Evolutionary conservation across 2,329 filamentous ascomycete genomes (phyloP).

Genomic region (Diaporthe amygdali): DNA sequence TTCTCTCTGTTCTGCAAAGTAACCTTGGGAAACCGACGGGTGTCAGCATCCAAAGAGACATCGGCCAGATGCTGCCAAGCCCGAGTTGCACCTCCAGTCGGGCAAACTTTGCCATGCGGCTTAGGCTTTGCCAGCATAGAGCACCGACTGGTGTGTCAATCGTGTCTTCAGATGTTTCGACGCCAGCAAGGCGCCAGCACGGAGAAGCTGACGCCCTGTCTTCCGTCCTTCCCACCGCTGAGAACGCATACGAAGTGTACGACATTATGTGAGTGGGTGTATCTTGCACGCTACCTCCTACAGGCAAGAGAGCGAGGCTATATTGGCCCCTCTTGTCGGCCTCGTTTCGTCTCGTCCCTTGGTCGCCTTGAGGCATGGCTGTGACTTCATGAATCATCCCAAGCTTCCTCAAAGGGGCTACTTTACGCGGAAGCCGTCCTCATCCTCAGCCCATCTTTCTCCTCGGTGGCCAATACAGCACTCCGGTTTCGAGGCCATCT

Average conservation of each 20-base stretch:
- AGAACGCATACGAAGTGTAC: background rate
- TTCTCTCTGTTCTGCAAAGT: background rate
- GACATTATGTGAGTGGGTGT: background rate
- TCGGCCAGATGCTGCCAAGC: background rate
- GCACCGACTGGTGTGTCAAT: background rate
- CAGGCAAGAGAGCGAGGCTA: background rate
- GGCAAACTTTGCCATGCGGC: background rate
- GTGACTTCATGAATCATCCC: slow-evolving; percentile 5
- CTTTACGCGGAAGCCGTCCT: slow-evolving; percentile 3
- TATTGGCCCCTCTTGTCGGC: background rate
- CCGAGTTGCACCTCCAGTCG: background rate
- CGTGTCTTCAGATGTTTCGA: background rate
- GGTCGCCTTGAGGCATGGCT: background rate
- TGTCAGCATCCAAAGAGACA: slow-evolving; percentile 10
- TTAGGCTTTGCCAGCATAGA: background rate
- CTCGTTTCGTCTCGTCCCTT: slow-evolving; percentile 3
- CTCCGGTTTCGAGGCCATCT: slow-evolving; percentile 17
- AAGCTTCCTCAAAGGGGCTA: background rate
- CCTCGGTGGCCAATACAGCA: background rate
- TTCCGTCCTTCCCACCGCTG: background rate
- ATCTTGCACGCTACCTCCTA: background rate
- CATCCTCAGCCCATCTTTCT: background rate
- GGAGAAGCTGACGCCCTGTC: background rate
- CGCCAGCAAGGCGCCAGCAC: background rate
- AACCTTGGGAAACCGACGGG: background rate